phyloP scores from a whole-genome alignment of 805 yeast species.

The Maudiozyma serrabonitensis region DNA sequence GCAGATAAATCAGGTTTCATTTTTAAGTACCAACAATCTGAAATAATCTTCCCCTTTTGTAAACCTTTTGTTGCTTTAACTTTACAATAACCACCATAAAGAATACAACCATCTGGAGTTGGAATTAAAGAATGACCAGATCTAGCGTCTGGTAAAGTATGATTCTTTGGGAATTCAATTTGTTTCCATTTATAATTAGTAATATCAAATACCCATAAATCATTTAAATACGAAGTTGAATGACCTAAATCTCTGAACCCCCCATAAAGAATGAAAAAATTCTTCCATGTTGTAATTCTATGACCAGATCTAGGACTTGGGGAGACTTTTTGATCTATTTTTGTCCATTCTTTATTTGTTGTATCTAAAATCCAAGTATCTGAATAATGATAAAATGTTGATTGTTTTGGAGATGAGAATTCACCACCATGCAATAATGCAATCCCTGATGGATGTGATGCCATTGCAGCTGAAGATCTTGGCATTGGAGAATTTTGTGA shows the following conservation, averaged over 20 bases:
- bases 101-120: conserved; percentile 64
- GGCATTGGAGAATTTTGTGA: conserved; percentile 89
- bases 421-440: conserved; percentile 91
- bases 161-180: conserved; percentile 75
- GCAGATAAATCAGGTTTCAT: conserved; percentile 72
- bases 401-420: conserved; percentile 91
- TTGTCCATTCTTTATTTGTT: conserved; percentile 79
- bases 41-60: conserved; percentile 82
- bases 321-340: conserved; percentile 51
- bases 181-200: conserved; percentile 86
- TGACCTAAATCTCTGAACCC: conserved; percentile 88
- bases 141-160: conserved; percentile 78
- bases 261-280: conserved; percentile 74
- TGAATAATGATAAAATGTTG: conserved; percentile 90
- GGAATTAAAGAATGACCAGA: conserved; percentile 89
- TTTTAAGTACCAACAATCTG: conserved; percentile 78
- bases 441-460: conserved; percentile 84
- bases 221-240: conserved; percentile 73
- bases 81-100: conserved; percentile 92
- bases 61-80: conserved; percentile 62
- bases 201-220: conserved; percentile 87
- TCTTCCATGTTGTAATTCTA: conserved; percentile 85
- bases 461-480: conserved; percentile 87
- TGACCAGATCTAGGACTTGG: conserved; percentile 92
- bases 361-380: conserved; percentile 93